A percentile compares a stretch with the other conserved stretches of the same genome.
These are phyloP conservation scores for Calonectria hongkongensis DNA, from an alignment of 2,329 filamentous ascomycete genomes.

Conservation along the genomic window DNA sequence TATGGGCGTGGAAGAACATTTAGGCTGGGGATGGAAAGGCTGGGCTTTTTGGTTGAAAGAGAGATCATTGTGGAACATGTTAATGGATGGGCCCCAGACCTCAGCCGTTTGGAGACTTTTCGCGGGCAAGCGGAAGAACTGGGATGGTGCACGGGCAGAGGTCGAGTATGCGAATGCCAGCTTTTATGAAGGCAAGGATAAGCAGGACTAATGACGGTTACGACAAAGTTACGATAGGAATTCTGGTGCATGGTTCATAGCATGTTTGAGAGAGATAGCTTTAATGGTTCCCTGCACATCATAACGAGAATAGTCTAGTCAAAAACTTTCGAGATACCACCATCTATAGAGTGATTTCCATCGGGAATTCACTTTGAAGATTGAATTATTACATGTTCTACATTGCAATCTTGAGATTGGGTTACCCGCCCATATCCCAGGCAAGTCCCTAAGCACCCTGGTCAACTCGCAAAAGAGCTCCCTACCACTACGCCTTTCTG, in stretches of 20 bases:
- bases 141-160: constrained; percentile 47
- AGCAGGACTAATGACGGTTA: constrained; percentile 31
- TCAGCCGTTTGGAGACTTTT: constrained; percentile 50
- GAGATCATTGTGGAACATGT: constrained; percentile 60
- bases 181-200: background rate
- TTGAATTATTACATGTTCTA: constrained; percentile 17
- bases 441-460: background rate
- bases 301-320: background rate
- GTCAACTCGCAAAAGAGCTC: background rate
- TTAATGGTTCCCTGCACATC: background rate
- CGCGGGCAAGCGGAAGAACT: constrained; percentile 45
- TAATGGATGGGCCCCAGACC: constrained; percentile 53
- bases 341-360: background rate
- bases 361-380: background rate
- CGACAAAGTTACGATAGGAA: background rate
- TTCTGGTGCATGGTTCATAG: background rate
- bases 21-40: constrained; percentile 63
- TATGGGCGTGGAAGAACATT: constrained; percentile 61
- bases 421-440: background rate
- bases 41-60: constrained; percentile 65
- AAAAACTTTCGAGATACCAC: background rate
- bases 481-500: constrained; percentile 40
- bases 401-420: background rate
- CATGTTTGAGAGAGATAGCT: background rate
- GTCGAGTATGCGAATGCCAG: constrained; percentile 40